Percentiles rank a stretch among this genome's conserved stretches.
Conservation (phyloP, 108 stramenopile species). For the Cyclostephanos invisitatus region DNA sequence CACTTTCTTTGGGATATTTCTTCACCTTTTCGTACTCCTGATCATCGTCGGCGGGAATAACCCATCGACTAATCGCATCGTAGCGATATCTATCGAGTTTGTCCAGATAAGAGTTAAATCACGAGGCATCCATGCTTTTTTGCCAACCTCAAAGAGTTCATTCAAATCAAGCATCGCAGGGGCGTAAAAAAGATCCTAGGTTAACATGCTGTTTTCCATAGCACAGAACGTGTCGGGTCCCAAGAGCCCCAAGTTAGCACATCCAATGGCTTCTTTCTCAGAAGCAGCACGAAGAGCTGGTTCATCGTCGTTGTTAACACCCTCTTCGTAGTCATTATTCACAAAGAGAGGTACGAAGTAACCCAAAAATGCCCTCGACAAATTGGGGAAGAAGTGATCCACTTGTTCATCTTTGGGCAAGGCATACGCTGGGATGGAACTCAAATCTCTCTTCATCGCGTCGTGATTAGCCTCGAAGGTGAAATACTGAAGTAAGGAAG, state of each 20-base stretch:
- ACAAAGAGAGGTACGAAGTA: constrained; percentile 27
- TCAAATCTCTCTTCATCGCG: constrained; percentile 3
- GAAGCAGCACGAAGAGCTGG: not conserved
- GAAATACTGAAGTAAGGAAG: constrained; percentile 26
- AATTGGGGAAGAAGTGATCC: constrained; percentile 36
- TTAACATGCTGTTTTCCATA: constrained; percentile 33
- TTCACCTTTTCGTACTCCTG: constrained; percentile 9
- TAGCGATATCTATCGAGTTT: constrained; percentile 19
- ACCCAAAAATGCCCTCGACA: constrained; percentile 43
- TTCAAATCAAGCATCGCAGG: constrained; percentile 26
- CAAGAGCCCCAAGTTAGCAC: constrained; percentile 10
- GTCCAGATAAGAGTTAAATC: constrained; percentile 20
- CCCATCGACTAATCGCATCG: constrained; percentile 28
- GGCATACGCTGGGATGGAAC: constrained; percentile 37
- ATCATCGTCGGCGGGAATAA: constrained; percentile 16
- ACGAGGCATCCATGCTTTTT: constrained; percentile 40
- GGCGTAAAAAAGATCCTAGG: constrained; percentile 24
- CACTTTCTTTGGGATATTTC: not conserved
- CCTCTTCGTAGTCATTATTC: not conserved
- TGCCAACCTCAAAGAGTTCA: constrained; percentile 29
- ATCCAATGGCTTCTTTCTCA: constrained; percentile 18
- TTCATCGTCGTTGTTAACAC: not conserved
- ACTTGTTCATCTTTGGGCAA: constrained; percentile 41
- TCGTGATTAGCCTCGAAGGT: constrained; percentile 12
- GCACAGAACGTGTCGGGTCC: constrained; percentile 14